Evolutionary conservation across 192 early-diverging fungal species (phyloP).

Genomic region (Gorgonomyces haynaldii): DNA sequence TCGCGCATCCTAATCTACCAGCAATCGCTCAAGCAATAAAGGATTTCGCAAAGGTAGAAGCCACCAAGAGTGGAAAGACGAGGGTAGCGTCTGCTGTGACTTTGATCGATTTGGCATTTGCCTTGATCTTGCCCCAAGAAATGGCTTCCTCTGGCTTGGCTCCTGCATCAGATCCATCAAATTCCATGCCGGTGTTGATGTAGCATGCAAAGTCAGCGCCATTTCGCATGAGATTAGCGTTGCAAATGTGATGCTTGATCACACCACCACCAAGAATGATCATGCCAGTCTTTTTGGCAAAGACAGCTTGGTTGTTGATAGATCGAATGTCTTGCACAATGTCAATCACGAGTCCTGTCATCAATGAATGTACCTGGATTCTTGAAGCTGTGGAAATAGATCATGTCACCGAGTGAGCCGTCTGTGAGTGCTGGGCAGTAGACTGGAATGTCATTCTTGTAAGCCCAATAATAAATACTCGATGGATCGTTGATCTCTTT

Average conservation of each 20-base stretch:
- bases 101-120: constrained; percentile 75
- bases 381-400: constrained; percentile 96
- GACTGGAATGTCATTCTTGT: constrained; percentile 94
- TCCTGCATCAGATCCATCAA: constrained; percentile 96
- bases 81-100: constrained; percentile 87
- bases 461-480: constrained; percentile 96
- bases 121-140: constrained; percentile 93
- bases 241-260: constrained; percentile 97
- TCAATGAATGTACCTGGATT: too few species aligned
- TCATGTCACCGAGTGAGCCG: constrained; percentile 97
- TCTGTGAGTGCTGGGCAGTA: constrained; percentile 97
- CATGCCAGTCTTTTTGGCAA: constrained; percentile 91
- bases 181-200: constrained; percentile 96
- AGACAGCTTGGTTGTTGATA: constrained; percentile 89
- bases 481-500: constrained; percentile 77
- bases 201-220: constrained; percentile 94
- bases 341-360: constrained; percentile 88
- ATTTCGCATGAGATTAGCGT: constrained; percentile 97
- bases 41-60: constrained; percentile 84
- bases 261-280: constrained; percentile 96
- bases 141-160: constrained; percentile 96
- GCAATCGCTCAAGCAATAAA: too few species aligned
- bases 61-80: constrained; percentile 88
- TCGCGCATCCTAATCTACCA: not conserved
- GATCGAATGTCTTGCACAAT: constrained; percentile 81